Evolutionary conservation across 495 filamentous ascomycete genomes (phyloP), one percentile per base, ranked within the genome.

Genomic region (Tuber indicum): DNA sequence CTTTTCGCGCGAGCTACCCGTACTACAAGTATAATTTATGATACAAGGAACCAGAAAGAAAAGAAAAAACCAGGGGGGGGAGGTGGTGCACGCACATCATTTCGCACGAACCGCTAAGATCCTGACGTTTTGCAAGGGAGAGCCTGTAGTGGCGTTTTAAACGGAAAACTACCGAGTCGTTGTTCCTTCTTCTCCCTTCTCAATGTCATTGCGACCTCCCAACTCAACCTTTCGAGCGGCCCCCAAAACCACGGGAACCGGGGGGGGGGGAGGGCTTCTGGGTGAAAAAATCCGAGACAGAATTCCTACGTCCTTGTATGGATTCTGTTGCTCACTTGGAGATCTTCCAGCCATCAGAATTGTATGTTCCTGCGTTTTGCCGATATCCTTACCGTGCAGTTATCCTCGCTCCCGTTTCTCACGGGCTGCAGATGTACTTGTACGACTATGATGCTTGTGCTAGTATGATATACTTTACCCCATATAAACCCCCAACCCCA

Each of bases 51-150:
- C 52, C 9, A 49, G 19, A 14, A 26, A 9, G 2, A 58, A n/a
- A 58, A 26, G 21, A 23, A 80, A 73, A 79, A 79, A 14, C 12
- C 39, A 14, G 44, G 44, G 44, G 10, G 76, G 77, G 72, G 77
- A 71, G 70, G 71, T 71, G 70, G 71, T 71, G 43, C 71, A 43
- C 74, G 74, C 76, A 74, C 74, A 75, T 75, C 78, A 80, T 79
- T 74, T 79, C 44, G 76, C 75, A 78, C 76, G 75, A 78, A 72
- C 75, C 77, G 77, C 78, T 75, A 71, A 69, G 45, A 75, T 79
- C 58, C 78, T 75, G 72, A 72, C 52, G 72, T 49, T 36, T 26
- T 80, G 6, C 78, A 80, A 75, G 77, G 77, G 74, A 75, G 49
- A 43, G 32, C 78, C 77, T 80, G 78, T 42, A 49, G 74, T 80